These are phyloP conservation scores for Filosporella fistucella DNA, from an alignment of 495 filamentous ascomycete species.

Conservation along the genomic window DNA sequence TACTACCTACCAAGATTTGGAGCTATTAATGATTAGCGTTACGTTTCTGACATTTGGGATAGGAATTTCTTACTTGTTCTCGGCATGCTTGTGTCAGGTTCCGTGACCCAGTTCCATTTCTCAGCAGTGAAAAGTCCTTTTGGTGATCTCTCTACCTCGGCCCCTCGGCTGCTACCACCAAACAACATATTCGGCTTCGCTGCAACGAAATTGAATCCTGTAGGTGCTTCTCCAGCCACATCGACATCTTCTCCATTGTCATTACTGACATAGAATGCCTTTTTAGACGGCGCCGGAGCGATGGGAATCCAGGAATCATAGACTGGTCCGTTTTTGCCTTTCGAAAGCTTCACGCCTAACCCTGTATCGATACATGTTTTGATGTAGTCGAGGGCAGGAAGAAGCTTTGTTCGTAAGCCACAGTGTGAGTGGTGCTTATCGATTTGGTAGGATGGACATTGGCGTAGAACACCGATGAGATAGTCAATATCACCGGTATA, in stretches of 20 bases:
- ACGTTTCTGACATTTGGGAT: too few relatives aligned
- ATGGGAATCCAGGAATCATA: constrained; percentile 17
- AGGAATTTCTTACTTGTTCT: not conserved
- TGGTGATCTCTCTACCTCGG: constrained; percentile 31
- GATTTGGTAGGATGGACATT: constrained; percentile 74
- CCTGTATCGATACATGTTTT: constrained; percentile 42
- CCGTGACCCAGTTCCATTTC: constrained; percentile 55
- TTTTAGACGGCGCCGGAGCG: not conserved
- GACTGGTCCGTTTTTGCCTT: constrained; percentile 40
- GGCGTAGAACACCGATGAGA: constrained; percentile 49
- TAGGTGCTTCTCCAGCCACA: constrained; percentile 7
- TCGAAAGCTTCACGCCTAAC: constrained; percentile 38
- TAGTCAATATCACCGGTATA: constrained; percentile 42
- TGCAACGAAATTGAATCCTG: constrained; percentile 35
- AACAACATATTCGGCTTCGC: constrained; percentile 23
- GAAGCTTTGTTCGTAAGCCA: constrained; percentile 61
- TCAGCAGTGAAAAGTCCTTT: constrained; percentile 52
- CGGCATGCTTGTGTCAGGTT: constrained; percentile 15
- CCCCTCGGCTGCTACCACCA: constrained; percentile 7
- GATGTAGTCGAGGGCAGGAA: constrained; percentile 65
- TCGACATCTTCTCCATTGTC: constrained; percentile 12
- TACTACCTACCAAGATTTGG: too few relatives aligned
- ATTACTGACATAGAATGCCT: constrained; percentile 17
- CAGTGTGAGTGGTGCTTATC: constrained; percentile 75
- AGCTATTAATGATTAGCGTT: too few relatives aligned